Evolutionary conservation across 306 rosid species (phyloP), one percentile per base, ranked within the genome.

Genomic region (Citrullus mucosospermus): DNA sequence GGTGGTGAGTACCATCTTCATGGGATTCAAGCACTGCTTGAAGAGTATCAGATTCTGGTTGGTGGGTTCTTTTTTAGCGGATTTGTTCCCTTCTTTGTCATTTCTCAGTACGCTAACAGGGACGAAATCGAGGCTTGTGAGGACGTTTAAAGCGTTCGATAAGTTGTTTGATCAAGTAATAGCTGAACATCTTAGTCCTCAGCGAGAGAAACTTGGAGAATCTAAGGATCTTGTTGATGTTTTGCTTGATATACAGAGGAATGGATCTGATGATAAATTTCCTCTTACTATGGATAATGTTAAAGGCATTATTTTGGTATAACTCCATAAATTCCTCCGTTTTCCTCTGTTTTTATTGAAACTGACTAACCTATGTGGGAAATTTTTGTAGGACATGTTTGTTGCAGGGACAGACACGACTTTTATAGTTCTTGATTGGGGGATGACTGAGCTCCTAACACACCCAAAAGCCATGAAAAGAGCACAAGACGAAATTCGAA

Each of bases 281-380:
- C 80, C 84, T 55, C 78, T 85, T 6, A 82, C 84, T 0, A 84
- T 80, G 30, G 86, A 85, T 44, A 85, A 85, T 43, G 84, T 85
- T 11, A 85, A 85, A 39, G 88, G 86, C 9, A 75, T 85, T 32
- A 83, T 85, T 2, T 78, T 85, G 88, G 88, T 82, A 77, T 4
- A 39, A 39, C 44, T 39, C 44, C 44, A 4, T 39, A 39, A 15
- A 3, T 0, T 67, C 2, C 9, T 8, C 20, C 1, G 8, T n/a
- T 6, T 58, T 58, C 32, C 14, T 1, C 63, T 58, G 34, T 58
- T 58, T 7, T 39, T 0, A 39, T 2, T 39, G 44, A 32, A 39
- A 39, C 44, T 39, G 44, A 39, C 6, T 4, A 6, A 39, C 44
- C 51, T 10, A 46, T 46, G 13, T 46, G 51, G 53, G 16, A 3